phyloP scores from a whole-genome alignment of 1,284 basidiomycete species.

The Trichosporon ovoides region DNA sequence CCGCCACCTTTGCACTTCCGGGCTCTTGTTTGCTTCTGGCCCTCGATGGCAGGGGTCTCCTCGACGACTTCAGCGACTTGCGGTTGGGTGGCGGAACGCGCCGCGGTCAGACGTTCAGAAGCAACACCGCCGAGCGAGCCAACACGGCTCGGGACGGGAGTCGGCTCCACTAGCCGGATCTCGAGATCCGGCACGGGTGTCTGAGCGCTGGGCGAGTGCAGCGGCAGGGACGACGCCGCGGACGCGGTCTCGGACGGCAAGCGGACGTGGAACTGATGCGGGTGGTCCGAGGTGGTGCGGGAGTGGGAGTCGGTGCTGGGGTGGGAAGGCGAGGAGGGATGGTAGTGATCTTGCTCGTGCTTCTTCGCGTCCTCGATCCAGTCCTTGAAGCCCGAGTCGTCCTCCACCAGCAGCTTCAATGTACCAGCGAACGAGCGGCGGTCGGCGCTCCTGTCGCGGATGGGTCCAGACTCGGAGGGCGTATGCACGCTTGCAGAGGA shows the following conservation, averaged over 20 bases:
- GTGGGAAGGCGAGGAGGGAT: not conserved
- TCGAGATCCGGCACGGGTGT: constrained; percentile 39
- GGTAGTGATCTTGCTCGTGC: constrained; percentile 7
- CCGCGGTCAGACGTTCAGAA: constrained; percentile 1
- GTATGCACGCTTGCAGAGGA: constrained; percentile 28
- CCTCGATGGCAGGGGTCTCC: constrained; percentile 8
- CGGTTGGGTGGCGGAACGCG: constrained; percentile 8
- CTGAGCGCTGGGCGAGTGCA: constrained; percentile 12
- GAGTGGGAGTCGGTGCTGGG: not conserved
- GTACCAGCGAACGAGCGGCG: constrained; percentile 36
- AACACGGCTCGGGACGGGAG: constrained; percentile 41
- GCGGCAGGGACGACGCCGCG: not conserved
- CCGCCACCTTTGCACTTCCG: constrained; percentile 12
- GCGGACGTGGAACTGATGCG: not conserved
- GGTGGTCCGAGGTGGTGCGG: not conserved
- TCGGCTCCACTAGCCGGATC: constrained; percentile 45
- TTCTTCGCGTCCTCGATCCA: constrained; percentile 44
- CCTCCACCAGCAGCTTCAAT: constrained; percentile 37
- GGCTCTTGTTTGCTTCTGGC: not conserved
- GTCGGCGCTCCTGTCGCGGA: constrained; percentile 21
- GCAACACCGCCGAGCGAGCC: constrained; percentile 34
- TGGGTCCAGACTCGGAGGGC: constrained; percentile 18
- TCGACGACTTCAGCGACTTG: constrained; percentile 18
- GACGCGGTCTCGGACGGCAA: not conserved
- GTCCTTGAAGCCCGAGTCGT: constrained; percentile 39